phyloP scores from a whole-genome alignment of 2,329 filamentous ascomycete species.

The Verticillium longisporum region DNA sequence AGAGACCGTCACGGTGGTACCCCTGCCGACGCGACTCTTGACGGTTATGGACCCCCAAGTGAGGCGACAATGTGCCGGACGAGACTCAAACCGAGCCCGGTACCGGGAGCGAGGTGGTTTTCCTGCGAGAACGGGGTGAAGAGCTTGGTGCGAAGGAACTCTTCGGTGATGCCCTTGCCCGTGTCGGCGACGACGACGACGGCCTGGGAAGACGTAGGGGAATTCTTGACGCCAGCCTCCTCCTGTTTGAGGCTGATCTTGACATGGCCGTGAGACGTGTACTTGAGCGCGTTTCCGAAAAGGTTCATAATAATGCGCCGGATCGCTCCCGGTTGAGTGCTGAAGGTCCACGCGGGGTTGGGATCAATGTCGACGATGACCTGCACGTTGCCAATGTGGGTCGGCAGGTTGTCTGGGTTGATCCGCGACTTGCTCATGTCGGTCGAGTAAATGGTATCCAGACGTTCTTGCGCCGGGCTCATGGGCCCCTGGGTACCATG shows the following conservation, averaged over 20 bases:
- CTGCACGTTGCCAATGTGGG: constrained; percentile 13
- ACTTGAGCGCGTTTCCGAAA: constrained; percentile 47
- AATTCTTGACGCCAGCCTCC: constrained; percentile 2
- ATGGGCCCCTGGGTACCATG: constrained; percentile 18
- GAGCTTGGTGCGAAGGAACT: constrained; percentile 49
- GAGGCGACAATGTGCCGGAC: constrained; percentile 50
- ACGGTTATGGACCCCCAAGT: constrained; percentile 49
- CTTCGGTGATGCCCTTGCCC: constrained; percentile 53
- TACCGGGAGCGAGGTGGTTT: constrained; percentile 47
- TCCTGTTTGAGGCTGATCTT: constrained; percentile 23
- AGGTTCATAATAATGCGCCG: constrained; percentile 49
- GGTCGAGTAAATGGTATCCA: constrained; percentile 11
- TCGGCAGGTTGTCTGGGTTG: constrained; percentile 8
- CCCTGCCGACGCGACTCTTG: constrained; percentile 40
- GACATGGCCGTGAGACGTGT: constrained; percentile 38
- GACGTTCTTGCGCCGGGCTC: constrained; percentile 9
- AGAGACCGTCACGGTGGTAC: constrained; percentile 43
- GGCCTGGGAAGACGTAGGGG: constrained; percentile 16
- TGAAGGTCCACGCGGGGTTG: constrained; percentile 41
- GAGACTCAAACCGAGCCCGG: constrained; percentile 55
- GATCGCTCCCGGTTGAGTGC: constrained; percentile 43
- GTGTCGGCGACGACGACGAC: constrained; percentile 46
- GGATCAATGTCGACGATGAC: constrained; percentile 45
- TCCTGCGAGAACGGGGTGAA: constrained; percentile 59
- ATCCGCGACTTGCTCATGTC: constrained; percentile 4